These are phyloP conservation scores for Colletotrichum destructivum DNA, from an alignment of 2,329 filamentous ascomycete genomes.

Conservation along the genomic window DNA sequence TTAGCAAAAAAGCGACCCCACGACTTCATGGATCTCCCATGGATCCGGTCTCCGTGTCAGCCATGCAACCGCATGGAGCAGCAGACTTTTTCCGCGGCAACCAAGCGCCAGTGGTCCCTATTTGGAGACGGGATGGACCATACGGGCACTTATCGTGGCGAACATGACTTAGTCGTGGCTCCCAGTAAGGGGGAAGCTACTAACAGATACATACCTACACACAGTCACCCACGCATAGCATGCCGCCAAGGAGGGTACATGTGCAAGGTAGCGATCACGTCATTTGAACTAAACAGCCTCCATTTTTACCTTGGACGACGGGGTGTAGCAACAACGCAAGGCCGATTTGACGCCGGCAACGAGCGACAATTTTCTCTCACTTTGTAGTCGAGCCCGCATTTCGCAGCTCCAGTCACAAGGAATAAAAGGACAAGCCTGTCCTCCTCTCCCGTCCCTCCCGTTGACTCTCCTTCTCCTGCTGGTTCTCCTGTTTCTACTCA, in stretches of 20 bases:
- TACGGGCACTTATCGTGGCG: slow-evolving; percentile 39
- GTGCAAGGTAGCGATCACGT: slow-evolving; percentile 45
- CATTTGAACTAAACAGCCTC: slow-evolving; percentile 45
- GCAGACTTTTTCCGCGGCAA: slow-evolving; percentile 35
- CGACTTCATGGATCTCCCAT: slow-evolving; percentile 42
- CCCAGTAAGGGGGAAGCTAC: slow-evolving; percentile 1
- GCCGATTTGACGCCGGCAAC: slow-evolving; percentile 41
- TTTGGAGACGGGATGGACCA: slow-evolving; percentile 32
- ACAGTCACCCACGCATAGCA: neutral
- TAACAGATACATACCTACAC: slow-evolving; percentile 1
- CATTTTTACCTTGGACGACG: slow-evolving; percentile 41
- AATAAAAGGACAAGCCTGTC: slow-evolving; percentile 40
- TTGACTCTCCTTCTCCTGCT: slow-evolving; percentile 8
- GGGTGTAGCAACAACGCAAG: slow-evolving; percentile 19
- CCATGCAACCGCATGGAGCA: slow-evolving; percentile 27
- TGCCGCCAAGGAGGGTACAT: slow-evolving; percentile 40
- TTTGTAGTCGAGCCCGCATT: slow-evolving; percentile 30
- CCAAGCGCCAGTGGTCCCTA: slow-evolving; percentile 12
- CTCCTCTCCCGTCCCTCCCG: slow-evolving; percentile 20
- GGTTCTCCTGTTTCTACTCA: slow-evolving; percentile 17
- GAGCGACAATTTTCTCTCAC: slow-evolving; percentile 28
- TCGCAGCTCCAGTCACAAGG: slow-evolving; percentile 10
- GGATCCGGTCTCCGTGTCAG: slow-evolving; percentile 32
- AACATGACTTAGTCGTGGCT: slow-evolving; percentile 40
- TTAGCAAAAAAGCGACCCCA: slow-evolving; percentile 30